Evolutionary conservation across 2,329 filamentous ascomycete genomes (phyloP).

Genomic region (Pseudogymnoascus sp.): DNA sequence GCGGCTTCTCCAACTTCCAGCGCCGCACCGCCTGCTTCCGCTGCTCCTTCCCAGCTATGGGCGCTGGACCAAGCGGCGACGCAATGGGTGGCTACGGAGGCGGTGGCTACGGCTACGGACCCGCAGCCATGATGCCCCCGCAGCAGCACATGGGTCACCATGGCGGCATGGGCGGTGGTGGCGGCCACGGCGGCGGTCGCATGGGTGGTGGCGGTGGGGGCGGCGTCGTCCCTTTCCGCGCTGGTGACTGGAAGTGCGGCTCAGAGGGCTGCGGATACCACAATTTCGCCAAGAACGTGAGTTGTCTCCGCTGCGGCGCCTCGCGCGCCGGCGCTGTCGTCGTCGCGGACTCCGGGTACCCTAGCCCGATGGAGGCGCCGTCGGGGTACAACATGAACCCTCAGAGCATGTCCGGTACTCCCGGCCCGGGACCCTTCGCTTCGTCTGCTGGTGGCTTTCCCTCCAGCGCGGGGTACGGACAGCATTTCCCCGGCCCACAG

Average conservation of each 20-base stretch:
- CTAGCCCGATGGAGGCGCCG: constrained; percentile 78
- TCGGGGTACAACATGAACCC: constrained; percentile 79
- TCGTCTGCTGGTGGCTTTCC: constrained; percentile 61
- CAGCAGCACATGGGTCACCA: constrained; percentile 65
- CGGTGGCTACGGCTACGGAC: constrained; percentile 56
- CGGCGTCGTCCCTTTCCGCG: constrained; percentile 89
- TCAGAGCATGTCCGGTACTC: constrained; percentile 75
- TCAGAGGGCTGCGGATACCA: constrained; percentile 97
- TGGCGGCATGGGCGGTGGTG: constrained; percentile 38
- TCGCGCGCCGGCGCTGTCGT: constrained; percentile 89
- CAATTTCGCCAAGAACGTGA: constrained; percentile 99
- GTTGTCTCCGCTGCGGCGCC: constrained; percentile 90
- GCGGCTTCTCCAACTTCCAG: constrained; percentile 99
- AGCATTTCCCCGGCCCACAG: constrained; percentile 79
- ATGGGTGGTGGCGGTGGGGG: constrained; percentile 73
- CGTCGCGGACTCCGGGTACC: constrained; percentile 86
- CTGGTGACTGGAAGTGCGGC: constrained; percentile 97
- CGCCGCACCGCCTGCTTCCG: constrained; percentile 97
- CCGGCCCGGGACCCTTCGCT: constrained; percentile 68
- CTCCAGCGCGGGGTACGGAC: constrained; percentile 54
- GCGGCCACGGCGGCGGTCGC: constrained; percentile 44
- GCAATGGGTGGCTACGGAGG: constrained; percentile 55
- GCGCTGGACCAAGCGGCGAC: constrained; percentile 61
- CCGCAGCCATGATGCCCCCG: constrained; percentile 72
- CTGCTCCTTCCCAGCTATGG: constrained; percentile 95